phyloP scores from a whole-genome alignment of 345 rosid species.

The Gynandropsis gynandra region DNA sequence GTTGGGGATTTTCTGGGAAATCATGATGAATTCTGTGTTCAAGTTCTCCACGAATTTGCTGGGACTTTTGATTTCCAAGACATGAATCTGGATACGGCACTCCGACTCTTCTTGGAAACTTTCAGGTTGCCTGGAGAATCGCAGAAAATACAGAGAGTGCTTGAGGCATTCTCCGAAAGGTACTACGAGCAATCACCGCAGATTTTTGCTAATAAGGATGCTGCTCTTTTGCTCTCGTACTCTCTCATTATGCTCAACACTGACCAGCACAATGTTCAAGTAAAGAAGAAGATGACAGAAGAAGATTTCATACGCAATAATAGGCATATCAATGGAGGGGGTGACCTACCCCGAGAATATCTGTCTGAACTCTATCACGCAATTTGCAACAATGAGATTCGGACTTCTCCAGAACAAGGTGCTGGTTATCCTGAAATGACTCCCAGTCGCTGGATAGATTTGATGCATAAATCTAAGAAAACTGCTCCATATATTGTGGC shows the following conservation, averaged over 20 bases:
- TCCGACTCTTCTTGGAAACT: constrained; percentile 86
- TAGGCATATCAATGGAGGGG: constrained; percentile 90
- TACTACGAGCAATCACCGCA: constrained; percentile 92
- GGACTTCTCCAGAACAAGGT: constrained; percentile 95
- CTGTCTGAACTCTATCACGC: constrained; percentile 79
- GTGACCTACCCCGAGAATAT: constrained; percentile 80
- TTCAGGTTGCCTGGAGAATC: constrained; percentile 97
- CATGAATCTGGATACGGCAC: constrained; percentile 95
- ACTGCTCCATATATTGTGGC: constrained; percentile 75
- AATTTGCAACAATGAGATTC: constrained; percentile 94
- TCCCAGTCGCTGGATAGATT: constrained; percentile 99
- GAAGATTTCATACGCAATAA: constrained; percentile 95
- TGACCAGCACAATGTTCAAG: constrained; percentile 95
- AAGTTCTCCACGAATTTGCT: constrained; percentile 98
- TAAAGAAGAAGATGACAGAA: constrained; percentile 97
- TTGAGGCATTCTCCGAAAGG: constrained; percentile 97
- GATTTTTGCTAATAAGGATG: constrained; percentile 90
- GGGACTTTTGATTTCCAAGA: constrained; percentile 96
- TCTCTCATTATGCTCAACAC: constrained; percentile 97
- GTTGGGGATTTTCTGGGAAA: constrained; percentile 98
- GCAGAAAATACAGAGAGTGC: constrained; percentile 95
- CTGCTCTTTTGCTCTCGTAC: constrained; percentile 87
- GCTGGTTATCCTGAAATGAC: constrained; percentile 90
- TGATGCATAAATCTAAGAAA: constrained; percentile 93
- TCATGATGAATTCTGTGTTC: constrained; percentile 96